Evolutionary conservation across 75 land plant genomes (phyloP).

Genomic region (Sequoiadendron giganteum): DNA sequence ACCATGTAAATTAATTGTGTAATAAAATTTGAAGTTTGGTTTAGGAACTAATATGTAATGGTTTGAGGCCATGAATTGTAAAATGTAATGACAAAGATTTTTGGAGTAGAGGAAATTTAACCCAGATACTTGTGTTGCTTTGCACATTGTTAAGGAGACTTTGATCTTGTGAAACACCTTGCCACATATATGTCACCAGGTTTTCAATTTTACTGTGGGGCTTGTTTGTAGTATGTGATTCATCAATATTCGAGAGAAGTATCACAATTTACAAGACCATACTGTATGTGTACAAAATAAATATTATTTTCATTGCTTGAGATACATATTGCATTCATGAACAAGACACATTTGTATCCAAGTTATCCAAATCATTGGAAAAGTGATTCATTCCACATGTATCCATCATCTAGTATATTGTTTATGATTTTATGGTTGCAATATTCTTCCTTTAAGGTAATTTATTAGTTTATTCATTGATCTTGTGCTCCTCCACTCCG

Average conservation of each 20-base stretch:
- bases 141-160: background rate
- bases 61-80: background rate
- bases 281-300: background rate
- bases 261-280: background rate
- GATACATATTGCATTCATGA: background rate
- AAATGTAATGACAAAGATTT: background rate
- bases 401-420: background rate
- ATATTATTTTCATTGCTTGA: background rate
- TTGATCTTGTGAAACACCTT: background rate
- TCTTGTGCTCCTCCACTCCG: slow-evolving; percentile 53
- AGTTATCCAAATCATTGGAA: background rate
- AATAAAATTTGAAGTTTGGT: background rate
- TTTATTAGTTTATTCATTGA: slow-evolving; percentile 36
- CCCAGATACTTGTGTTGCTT: background rate
- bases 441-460: slow-evolving; percentile 19
- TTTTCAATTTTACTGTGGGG: background rate
- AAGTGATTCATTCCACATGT: background rate
- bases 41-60: background rate
- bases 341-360: background rate
- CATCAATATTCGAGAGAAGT: background rate
- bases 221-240: background rate
- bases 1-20: background rate
- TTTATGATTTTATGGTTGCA: background rate
- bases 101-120: background rate
- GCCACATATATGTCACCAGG: background rate